phyloP scores from a whole-genome alignment of 2,329 filamentous ascomycete species.

The Parastagonospora avenae region DNA sequence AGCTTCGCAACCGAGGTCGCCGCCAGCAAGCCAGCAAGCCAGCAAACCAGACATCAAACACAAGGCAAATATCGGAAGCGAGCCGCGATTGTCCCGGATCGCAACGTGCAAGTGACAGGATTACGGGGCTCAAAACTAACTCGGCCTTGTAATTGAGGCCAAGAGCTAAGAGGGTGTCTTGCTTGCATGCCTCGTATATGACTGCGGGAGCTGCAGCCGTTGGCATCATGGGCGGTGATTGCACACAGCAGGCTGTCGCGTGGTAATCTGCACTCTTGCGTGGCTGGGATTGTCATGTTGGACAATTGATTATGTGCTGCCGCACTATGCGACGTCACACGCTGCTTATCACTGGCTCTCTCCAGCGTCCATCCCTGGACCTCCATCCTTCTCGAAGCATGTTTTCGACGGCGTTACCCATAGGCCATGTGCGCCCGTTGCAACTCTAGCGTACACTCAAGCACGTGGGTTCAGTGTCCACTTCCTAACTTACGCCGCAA shows the following conservation, averaged over 20 bases:
- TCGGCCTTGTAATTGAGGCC: slow-evolving; percentile 6
- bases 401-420: slow-evolving; percentile 22
- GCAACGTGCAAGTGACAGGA: background rate
- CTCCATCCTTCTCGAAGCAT: slow-evolving; percentile 26
- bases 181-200: background rate
- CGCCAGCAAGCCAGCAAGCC: slow-evolving; percentile 11
- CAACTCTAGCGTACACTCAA: slow-evolving; percentile 6
- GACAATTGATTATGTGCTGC: slow-evolving; percentile 7
- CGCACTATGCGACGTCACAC: slow-evolving; percentile 23
- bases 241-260: slow-evolving; percentile 1
- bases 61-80: slow-evolving; percentile 12
- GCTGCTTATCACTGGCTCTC: slow-evolving; percentile 1
- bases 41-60: slow-evolving; percentile 1
- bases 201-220: background rate
- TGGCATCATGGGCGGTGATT: background rate
- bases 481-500: slow-evolving; percentile 2
- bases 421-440: slow-evolving; percentile 19
- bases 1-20: slow-evolving; percentile 12
- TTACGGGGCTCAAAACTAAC: slow-evolving; percentile 13
- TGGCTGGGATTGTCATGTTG: background rate
- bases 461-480: slow-evolving; percentile 9
- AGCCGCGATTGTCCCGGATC: slow-evolving; percentile 11
- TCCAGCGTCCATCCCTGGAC: slow-evolving; percentile 26
- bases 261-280: background rate
- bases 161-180: slow-evolving; percentile 3